Base-by-base conservation (phyloP, 75 land plant genomes). In the Adiantum capillusveneris region DNA sequence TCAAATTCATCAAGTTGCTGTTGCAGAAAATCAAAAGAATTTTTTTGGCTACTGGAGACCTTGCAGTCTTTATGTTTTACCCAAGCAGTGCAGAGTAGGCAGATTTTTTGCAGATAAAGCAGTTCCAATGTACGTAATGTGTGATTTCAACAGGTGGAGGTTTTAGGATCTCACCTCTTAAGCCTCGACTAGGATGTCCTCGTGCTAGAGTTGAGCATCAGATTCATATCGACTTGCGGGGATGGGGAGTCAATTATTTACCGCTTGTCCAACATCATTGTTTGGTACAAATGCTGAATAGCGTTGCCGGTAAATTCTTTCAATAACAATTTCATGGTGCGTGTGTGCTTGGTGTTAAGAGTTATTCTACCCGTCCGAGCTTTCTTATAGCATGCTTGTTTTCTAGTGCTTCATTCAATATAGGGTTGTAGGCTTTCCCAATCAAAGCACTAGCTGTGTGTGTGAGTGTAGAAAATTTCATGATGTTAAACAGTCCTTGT, bases 161-260 rank as follows among this genome's bases (percentile, higher is more conserved):
- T 9, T 90, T 76, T 53, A 86, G 81, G 45, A 86, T 90, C 42
- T 69, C 83, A 34, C 87, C 96, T 25, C 63, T 90, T 14, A 84
- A 81, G 63, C 73, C 78, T 51, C 80, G 69, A 39, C 72, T 74
- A 41, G 70, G 60, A 30, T 78, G 66, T 48, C 76, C 84, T 31
- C 78, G 96, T 48, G 60, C 96, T 22, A 78, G 81, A 73, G 96
- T 90, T 11, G 85, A 90, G 64, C 87, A 90, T 68, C 86, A 87
- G 36, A 84, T 90, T 84, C 96, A 90, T 59, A 81, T 90, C 71
- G 96, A 90, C 70, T 60, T 90, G 62, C 87, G 79, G 52, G 90
- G 96, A 21, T 90, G 90, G 90, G 87, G 81, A 55, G 77, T 77
- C 11, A 72, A 78, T 42, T 84, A 76, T 68, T 7, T 84, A 0